These are phyloP conservation scores for Lipomyces lipofer DNA, from an alignment of 805 yeast species.

Conservation along the genomic window DNA sequence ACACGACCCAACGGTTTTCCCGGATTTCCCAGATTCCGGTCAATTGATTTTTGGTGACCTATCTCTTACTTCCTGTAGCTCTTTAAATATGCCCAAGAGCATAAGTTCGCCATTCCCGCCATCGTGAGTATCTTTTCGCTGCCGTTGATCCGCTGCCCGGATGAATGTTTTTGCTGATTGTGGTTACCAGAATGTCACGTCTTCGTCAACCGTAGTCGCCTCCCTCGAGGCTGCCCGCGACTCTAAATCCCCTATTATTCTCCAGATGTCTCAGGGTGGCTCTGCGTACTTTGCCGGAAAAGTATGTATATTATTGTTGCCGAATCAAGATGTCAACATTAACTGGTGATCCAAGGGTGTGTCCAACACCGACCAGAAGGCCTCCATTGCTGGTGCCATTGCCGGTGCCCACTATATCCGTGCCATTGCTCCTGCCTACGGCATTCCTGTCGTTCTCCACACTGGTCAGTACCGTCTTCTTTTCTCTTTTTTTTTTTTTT, in stretches of 20 bases:
- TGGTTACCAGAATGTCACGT: conserved; percentile 70
- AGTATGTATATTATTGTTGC: conserved; percentile 33
- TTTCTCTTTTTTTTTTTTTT: too few species aligned
- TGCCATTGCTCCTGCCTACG: conserved; percentile 93
- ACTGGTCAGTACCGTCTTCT: conserved; percentile 48
- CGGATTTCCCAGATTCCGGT: neutral
- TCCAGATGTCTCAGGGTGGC: conserved; percentile 98
- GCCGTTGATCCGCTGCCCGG: neutral
- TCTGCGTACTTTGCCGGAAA: conserved; percentile 99
- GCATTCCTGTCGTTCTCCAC: conserved; percentile 95
- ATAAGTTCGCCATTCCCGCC: conserved; percentile 97
- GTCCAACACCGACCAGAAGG: conserved; percentile 86
- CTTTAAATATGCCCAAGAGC: conserved; percentile 88
- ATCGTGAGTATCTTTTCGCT: conserved; percentile 44
- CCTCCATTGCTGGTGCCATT: conserved; percentile 89
- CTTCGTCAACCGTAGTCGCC: conserved; percentile 95
- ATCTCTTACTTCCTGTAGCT: conserved; percentile 33
- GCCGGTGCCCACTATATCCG: conserved; percentile 99
- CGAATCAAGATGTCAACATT: neutral
- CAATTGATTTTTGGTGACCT: neutral
- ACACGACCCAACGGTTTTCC: neutral
- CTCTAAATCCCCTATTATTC: conserved; percentile 87
- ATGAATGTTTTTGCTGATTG: neutral
- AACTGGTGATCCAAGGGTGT: conserved; percentile 56
- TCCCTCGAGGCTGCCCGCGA: conserved; percentile 98